Evolutionary conservation across 768 basidiomycete species (phyloP).

Genomic region (Termitomyces sp.): DNA sequence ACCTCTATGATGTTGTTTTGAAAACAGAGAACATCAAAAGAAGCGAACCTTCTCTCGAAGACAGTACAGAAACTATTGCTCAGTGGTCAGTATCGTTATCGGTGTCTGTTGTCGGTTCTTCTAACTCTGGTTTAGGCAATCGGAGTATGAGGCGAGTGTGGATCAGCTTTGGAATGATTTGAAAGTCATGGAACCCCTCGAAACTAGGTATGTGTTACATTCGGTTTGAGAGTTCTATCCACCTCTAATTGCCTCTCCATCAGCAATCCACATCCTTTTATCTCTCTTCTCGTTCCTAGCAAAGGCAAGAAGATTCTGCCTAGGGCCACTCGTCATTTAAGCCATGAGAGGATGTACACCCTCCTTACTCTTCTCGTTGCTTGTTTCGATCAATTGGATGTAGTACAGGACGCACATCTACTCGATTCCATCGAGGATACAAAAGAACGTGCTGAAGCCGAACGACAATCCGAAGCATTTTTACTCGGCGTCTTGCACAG

Average conservation of each 20-base stretch:
- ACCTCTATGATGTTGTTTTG: conserved; percentile 80
- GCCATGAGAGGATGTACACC: conserved; percentile 75
- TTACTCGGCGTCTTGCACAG: conserved; percentile 83
- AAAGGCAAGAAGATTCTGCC: conserved; percentile 95
- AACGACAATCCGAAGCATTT: conserved; percentile 90
- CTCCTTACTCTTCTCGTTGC: conserved; percentile 90
- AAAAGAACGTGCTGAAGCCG: conserved; percentile 61
- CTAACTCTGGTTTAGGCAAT: conserved; percentile 40
- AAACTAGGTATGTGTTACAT: conserved; percentile 68
- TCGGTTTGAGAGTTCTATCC: neutral
- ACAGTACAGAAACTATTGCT: conserved; percentile 38
- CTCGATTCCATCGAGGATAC: conserved; percentile 68
- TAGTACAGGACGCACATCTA: conserved; percentile 72
- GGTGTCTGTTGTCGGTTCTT: neutral
- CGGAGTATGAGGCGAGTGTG: conserved; percentile 52
- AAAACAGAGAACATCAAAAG: conserved; percentile 83
- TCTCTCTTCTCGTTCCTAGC: conserved; percentile 80
- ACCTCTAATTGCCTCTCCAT: neutral
- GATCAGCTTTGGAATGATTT: conserved; percentile 78
- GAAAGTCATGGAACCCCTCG: conserved; percentile 86
- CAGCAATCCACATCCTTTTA: conserved; percentile 94
- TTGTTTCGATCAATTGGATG: conserved; percentile 92
- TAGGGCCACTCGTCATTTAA: conserved; percentile 81
- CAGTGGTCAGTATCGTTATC: conserved; percentile 40
- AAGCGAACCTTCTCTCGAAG: conserved; percentile 68